Evolutionary conservation across 192 early-diverging fungal genomes (phyloP).

Genomic region (Chytriomyces sp.): DNA sequence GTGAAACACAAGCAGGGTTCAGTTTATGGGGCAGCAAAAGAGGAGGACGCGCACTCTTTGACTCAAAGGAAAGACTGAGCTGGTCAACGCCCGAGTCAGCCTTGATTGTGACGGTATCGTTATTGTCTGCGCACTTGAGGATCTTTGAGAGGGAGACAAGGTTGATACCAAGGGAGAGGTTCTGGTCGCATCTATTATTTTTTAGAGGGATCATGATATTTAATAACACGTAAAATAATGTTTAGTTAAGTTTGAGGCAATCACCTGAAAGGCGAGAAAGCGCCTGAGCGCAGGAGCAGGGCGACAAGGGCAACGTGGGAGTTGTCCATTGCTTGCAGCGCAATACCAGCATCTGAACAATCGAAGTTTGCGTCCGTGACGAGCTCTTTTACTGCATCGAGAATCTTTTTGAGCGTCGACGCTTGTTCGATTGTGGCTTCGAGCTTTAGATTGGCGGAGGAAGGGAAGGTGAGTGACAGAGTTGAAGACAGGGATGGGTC

Average conservation of each 20-base stretch:
- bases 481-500: no score
- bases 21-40: conserved; percentile 1
- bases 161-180: conserved; percentile 88
- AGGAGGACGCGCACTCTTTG: conserved; percentile 41
- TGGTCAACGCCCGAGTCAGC: conserved; percentile 86
- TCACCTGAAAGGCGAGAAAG: conserved; percentile 54
- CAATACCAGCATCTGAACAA: conserved; percentile 91
- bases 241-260: no score
- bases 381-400: conserved; percentile 97
- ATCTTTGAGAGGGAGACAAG: conserved; percentile 86
- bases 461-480: no score
- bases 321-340: conserved; percentile 98
- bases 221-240: no score
- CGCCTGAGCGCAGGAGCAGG: conserved; percentile 77
- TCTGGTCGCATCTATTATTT: conserved; percentile 75
- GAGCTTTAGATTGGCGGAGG: neutral
- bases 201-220: no score
- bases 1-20: neutral
- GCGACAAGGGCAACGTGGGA: conserved; percentile 95
- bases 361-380: conserved; percentile 98
- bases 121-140: conserved; percentile 85
- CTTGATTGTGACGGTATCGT: conserved; percentile 86
- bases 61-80: conserved; percentile 69
- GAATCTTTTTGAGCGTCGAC: conserved; percentile 86
- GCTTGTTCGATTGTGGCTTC: conserved; percentile 74